Conservation (phyloP, 75 land plant species). For the Isoetes taiwanensis region DNA sequence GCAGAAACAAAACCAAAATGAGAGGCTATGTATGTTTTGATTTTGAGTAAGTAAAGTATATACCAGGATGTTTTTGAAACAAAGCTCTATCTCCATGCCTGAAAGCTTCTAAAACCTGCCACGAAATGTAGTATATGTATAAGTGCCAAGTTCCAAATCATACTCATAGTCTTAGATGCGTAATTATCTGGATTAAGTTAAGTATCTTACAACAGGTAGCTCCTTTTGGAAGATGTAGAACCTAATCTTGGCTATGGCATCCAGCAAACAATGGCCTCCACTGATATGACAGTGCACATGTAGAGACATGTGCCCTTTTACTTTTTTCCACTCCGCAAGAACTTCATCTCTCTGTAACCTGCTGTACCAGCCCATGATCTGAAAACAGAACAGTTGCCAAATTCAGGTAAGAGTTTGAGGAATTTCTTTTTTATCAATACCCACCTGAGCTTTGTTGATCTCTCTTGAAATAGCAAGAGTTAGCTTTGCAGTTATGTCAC, state of each 20-base stretch:
- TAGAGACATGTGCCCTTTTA: slow-evolving; percentile 46
- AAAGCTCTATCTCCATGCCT: slow-evolving; percentile 21
- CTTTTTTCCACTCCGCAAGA: slow-evolving; percentile 74
- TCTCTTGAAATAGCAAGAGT: slow-evolving; percentile 54
- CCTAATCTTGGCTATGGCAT: slow-evolving; percentile 56
- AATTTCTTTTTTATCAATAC: background rate
- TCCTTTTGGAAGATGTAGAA: slow-evolving; percentile 77
- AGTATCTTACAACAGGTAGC: slow-evolving; percentile 51
- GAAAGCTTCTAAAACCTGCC: slow-evolving; percentile 30
- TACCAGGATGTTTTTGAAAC: slow-evolving; percentile 21
- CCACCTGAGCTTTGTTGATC: slow-evolving; percentile 64
- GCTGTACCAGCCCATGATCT: slow-evolving; percentile 76
- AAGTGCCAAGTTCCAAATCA: no score
- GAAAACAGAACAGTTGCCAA: no score
- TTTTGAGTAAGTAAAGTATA: no score
- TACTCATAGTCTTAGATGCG: no score
- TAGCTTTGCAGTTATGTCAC: slow-evolving; percentile 76
- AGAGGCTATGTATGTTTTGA: no score
- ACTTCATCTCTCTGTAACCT: slow-evolving; percentile 68
- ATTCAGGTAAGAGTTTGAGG: background rate
- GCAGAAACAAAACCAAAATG: no score
- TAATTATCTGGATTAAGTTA: no score
- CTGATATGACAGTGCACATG: slow-evolving; percentile 81
- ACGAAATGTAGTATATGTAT: slow-evolving; percentile 5
- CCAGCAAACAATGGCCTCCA: slow-evolving; percentile 44